Evolutionary conservation across 495 filamentous ascomycete species (phyloP).

Genomic region (Penicillium dipodomyicola): DNA sequence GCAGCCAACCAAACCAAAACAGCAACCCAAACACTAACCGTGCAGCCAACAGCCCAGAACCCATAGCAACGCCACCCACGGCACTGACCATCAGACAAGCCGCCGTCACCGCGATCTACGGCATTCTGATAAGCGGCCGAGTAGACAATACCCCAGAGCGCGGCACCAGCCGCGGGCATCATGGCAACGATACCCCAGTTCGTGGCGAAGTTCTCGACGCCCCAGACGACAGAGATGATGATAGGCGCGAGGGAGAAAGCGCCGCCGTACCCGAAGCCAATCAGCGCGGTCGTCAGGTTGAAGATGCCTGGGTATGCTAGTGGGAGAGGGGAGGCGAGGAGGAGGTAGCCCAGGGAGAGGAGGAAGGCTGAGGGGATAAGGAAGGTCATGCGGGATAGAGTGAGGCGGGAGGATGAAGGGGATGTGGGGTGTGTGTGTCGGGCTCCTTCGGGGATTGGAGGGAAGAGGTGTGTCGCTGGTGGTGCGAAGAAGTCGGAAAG

Average conservation of each 20-base stretch:
- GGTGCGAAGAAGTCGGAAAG: slow-evolving; percentile 88
- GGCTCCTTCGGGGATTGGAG: slow-evolving; percentile 33
- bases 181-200: slow-evolving; percentile 96
- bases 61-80: slow-evolving; percentile 80
- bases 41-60: slow-evolving; percentile 74
- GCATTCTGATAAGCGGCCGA: slow-evolving; percentile 73
- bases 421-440: slow-evolving; percentile 16
- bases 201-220: slow-evolving; percentile 96
- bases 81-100: slow-evolving; percentile 40
- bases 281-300: slow-evolving; percentile 72
- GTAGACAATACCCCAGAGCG: slow-evolving; percentile 83
- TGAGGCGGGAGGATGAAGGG: slow-evolving; percentile 39
- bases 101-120: slow-evolving; percentile 30
- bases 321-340: slow-evolving; percentile 69
- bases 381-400: slow-evolving; percentile 75
- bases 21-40: slow-evolving; percentile 72
- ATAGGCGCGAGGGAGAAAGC: slow-evolving; percentile 87
- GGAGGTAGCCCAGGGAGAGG: slow-evolving; percentile 71
- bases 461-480: slow-evolving; percentile 40
- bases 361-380: slow-evolving; percentile 71
- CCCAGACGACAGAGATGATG: slow-evolving; percentile 92
- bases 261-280: slow-evolving; percentile 90
- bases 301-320: slow-evolving; percentile 68
- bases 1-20: slow-evolving; percentile 69
- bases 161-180: slow-evolving; percentile 80